phyloP scores from a whole-genome alignment of 352 stramenopile genomes.

The Phytopythium aichiense region DNA sequence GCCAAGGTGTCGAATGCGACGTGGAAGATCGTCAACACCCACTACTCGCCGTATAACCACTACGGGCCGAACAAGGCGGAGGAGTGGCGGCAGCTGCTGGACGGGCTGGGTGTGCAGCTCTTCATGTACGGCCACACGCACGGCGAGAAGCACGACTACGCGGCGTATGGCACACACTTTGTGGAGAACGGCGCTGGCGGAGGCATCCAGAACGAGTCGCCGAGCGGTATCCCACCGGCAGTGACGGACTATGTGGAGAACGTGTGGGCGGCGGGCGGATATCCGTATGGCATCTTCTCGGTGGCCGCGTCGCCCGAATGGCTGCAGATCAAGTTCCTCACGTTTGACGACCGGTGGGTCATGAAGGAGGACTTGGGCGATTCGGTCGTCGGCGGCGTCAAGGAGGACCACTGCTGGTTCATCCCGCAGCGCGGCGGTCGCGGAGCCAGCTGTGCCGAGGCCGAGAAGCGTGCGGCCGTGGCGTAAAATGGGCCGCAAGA shows the following conservation, averaged over 20 bases:
- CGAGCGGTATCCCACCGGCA: conserved; percentile 59
- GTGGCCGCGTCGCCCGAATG: conserved; percentile 54
- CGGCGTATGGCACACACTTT: conserved; percentile 62
- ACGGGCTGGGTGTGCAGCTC: conserved; percentile 51
- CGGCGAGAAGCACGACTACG: conserved; percentile 72
- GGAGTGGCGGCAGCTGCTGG: conserved; percentile 52
- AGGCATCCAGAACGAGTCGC: conserved; percentile 68
- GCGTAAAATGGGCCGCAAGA: neutral
- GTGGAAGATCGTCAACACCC: conserved; percentile 85
- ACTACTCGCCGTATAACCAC: conserved; percentile 81
- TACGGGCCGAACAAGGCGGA: conserved; percentile 43
- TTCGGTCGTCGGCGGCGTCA: conserved; percentile 50
- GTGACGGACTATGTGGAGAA: conserved; percentile 58
- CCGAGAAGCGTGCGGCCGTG: conserved; percentile 7
- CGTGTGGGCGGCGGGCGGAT: conserved; percentile 53
- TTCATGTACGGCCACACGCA: conserved; percentile 74
- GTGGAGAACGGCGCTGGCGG: conserved; percentile 75
- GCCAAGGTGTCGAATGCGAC: conserved; percentile 61
- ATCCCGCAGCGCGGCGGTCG: conserved; percentile 33
- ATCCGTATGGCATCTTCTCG: conserved; percentile 72
- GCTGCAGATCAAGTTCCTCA: conserved; percentile 59
- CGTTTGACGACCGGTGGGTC: conserved; percentile 58
- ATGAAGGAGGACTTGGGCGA: conserved; percentile 44
- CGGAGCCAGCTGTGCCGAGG: conserved; percentile 37
- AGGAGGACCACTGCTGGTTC: conserved; percentile 67